Conservation (phyloP, 345 rosid genomes). For the Eucalyptus fibrosa region DNA sequence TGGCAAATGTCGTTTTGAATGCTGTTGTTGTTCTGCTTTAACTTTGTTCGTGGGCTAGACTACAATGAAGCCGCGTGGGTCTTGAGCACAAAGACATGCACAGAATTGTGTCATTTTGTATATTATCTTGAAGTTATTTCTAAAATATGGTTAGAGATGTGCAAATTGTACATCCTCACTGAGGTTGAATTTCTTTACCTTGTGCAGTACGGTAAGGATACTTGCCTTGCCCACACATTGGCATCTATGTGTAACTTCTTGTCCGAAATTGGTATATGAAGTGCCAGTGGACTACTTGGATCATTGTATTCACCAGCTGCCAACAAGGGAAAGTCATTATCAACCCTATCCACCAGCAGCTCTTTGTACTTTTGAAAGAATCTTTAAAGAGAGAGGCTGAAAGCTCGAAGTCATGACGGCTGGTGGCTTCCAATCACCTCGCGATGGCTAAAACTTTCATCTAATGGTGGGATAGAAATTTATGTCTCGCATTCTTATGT, state of each 20-base stretch:
- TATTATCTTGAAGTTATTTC: no score
- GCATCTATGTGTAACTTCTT: conserved; percentile 80
- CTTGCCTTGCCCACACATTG: conserved; percentile 89
- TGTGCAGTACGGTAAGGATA: conserved; percentile 71
- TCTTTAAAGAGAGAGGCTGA: conserved; percentile 68
- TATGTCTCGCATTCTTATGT: neutral
- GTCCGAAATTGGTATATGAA: conserved; percentile 71
- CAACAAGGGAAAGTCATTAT: conserved; percentile 48
- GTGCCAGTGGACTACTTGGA: conserved; percentile 55
- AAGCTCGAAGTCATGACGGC: conserved; percentile 55
- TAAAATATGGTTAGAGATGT: neutral
- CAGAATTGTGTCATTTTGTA: no score
- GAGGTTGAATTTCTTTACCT: neutral
- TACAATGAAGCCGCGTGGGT: neutral
- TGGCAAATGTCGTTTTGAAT: neutral
- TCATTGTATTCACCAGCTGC: conserved; percentile 53
- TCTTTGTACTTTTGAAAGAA: conserved; percentile 66
- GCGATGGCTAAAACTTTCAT: conserved; percentile 76
- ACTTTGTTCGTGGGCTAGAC: neutral
- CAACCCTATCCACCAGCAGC: conserved; percentile 59
- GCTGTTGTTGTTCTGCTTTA: neutral
- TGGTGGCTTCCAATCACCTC: conserved; percentile 86
- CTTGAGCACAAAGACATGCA: neutral
- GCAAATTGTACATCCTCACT: neutral
- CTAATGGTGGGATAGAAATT: conserved; percentile 41